Evolutionary conservation across 2,329 filamentous ascomycete genomes (phyloP).

Genomic region (Bisporella sp.): DNA sequence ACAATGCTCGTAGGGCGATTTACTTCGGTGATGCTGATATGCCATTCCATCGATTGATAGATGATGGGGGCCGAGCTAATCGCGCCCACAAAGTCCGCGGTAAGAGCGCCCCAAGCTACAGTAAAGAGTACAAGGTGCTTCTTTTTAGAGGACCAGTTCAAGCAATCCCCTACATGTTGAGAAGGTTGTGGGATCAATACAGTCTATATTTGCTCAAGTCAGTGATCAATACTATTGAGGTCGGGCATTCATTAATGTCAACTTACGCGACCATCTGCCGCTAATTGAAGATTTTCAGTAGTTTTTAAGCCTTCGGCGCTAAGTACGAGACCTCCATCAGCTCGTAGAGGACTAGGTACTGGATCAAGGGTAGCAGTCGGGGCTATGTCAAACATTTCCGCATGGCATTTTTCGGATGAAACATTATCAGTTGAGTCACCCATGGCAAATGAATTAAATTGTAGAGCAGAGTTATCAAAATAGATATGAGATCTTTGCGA

Average conservation of each 20-base stretch:
- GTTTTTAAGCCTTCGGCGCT: not conserved
- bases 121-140: constrained; percentile 21
- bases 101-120: constrained; percentile 26
- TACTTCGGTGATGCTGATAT: not conserved
- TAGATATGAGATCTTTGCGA: no score
- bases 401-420: no score
- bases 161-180: constrained; percentile 39
- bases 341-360: no score
- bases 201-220: not conserved
- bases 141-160: constrained; percentile 27
- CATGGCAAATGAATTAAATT: no score
- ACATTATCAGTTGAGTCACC: no score
- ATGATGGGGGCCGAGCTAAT: not conserved
- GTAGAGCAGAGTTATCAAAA: no score
- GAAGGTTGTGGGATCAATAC: constrained; percentile 34
- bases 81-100: constrained; percentile 27
- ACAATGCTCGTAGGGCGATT: not conserved
- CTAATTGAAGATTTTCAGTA: not conserved
- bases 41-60: not conserved
- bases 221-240: not conserved
- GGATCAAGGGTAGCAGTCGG: no score
- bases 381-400: no score
- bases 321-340: no score
- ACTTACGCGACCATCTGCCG: not conserved
- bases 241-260: not conserved